Evolutionary conservation across 1,284 basidiomycete species (phyloP), one percentile per base, ranked within the genome.

Genomic region (Melampsora americana): DNA sequence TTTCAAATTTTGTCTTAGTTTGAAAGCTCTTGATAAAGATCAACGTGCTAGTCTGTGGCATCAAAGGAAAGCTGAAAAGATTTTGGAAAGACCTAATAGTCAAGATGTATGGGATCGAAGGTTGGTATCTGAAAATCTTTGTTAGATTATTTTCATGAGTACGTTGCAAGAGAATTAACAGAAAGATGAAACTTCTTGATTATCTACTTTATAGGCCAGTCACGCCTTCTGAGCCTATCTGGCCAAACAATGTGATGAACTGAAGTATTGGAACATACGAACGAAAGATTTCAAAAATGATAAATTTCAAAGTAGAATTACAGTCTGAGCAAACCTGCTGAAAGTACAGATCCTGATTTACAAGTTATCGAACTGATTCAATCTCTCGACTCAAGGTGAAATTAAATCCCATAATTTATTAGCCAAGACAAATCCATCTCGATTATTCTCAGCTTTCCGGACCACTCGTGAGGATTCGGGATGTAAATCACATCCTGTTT

Each of bases 101-200:
- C 53, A 76, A 50, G 56, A 68, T 59, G 60, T 76, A 18, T 76
- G 73, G 73, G 66, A 76, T 11, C 46, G 65, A 2, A 68, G 73
- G 73, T 76, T 2, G 2, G 66, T 62, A 14, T 59, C n/a, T 5
- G 4, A 59, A 59, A n/a, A 9, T n/a, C 28, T 59, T 56, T 7
- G n/a, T 48, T 23, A 1, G 16, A 20, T n/a, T 16, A 9, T 56
- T 16, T 56, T 56, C n/a, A 56, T 42, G 39, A 9, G 39, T 12
- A 42, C 28, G n/a, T 23, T 56, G 53, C 1, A n/a, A n/a, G n/a
- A 23, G 9, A 1, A 23, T 56, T 56, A 53, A 11, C 5, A 56
- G 28, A 12, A 11, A 56, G n/a, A 12, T 20, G 53, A 14, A 48
- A n/a, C 14, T 0, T 56, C 14, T 23, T 28, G n/a, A 12, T n/a